These are phyloP conservation scores for Colletotrichum tropicicola DNA, from an alignment of 2,329 filamentous ascomycete species.

Conservation along the genomic window DNA sequence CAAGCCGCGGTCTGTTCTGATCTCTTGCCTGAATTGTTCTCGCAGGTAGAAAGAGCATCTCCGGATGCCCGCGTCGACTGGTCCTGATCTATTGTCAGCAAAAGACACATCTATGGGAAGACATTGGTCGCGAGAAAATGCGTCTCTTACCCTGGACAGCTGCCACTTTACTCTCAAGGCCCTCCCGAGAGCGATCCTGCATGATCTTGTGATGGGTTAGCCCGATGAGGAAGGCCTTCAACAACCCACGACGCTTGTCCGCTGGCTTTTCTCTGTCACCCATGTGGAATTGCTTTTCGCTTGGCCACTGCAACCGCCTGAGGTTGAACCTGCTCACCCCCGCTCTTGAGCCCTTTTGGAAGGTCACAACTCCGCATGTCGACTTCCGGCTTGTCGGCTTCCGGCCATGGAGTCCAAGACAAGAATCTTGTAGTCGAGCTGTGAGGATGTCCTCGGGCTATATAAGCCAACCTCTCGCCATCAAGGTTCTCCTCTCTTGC, in stretches of 20 bases:
- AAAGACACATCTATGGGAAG: too few species aligned
- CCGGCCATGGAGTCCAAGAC: neutral
- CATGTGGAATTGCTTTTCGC: too few species aligned
- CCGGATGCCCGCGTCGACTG: too few species aligned
- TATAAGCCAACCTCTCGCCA: conserved; percentile 1
- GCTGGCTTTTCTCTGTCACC: neutral
- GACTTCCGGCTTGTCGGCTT: neutral
- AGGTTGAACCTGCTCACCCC: neutral
- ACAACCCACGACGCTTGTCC: neutral
- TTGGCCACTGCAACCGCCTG: neutral
- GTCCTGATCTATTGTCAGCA: too few species aligned
- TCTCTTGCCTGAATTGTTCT: too few species aligned
- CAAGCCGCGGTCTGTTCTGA: too few species aligned
- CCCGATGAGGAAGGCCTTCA: conserved; percentile 14
- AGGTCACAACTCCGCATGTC: neutral
- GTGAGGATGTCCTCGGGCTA: neutral
- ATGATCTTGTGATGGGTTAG: neutral
- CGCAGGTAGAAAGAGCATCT: too few species aligned
- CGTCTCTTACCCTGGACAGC: too few species aligned
- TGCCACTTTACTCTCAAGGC: too few species aligned
- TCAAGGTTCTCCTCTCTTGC: neutral
- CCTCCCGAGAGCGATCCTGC: too few species aligned
- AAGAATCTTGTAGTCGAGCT: neutral
- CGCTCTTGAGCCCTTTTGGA: conserved; percentile 3
- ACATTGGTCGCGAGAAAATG: too few species aligned